Percentiles rank a stretch among this genome's conserved stretches.
phyloP scores from a whole-genome alignment of 768 basidiomycete genomes.

The Amanita phalloides region DNA sequence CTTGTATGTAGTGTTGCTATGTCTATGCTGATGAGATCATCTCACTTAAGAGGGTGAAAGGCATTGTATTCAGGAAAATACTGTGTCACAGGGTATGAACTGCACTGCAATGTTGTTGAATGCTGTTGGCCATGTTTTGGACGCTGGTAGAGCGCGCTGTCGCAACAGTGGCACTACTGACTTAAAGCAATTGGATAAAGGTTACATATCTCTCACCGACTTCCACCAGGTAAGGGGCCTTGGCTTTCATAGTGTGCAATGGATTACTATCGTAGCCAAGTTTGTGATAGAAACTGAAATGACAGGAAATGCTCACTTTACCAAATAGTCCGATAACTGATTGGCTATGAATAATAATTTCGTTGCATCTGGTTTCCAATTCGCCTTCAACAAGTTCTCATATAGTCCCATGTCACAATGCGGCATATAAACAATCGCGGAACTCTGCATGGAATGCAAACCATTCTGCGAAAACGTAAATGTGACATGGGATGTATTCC shows the following conservation, averaged over 20 bases:
- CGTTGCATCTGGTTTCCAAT: conserved; percentile 40
- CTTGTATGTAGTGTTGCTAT: neutral
- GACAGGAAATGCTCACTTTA: conserved; percentile 44
- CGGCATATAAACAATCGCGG: conserved; percentile 69
- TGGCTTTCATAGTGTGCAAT: neutral
- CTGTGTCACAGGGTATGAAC: conserved; percentile 11
- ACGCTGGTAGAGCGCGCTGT: conserved; percentile 37
- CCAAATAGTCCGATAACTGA: conserved; percentile 52
- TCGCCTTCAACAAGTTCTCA: conserved; percentile 50
- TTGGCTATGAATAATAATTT: conserved; percentile 55
- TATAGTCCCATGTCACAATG: conserved; percentile 69
- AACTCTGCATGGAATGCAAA: conserved; percentile 21
- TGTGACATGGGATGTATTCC: neutral
- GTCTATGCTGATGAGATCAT: neutral
- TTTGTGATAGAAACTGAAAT: conserved; percentile 26
- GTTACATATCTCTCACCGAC: neutral
- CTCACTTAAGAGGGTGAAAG: neutral
- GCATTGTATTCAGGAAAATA: neutral
- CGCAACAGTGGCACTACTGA: conserved; percentile 37
- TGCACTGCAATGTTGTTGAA: conserved; percentile 63
- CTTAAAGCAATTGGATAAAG: neutral
- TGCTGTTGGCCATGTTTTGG: conserved; percentile 41
- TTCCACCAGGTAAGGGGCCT: conserved; percentile 1
- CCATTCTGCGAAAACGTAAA: conserved; percentile 17
- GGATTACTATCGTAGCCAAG: conserved; percentile 7